Evolutionary conservation across 169 alveolate species (phyloP), one percentile per base, ranked within the genome.

Genomic region (Eimeria falciformis): DNA sequence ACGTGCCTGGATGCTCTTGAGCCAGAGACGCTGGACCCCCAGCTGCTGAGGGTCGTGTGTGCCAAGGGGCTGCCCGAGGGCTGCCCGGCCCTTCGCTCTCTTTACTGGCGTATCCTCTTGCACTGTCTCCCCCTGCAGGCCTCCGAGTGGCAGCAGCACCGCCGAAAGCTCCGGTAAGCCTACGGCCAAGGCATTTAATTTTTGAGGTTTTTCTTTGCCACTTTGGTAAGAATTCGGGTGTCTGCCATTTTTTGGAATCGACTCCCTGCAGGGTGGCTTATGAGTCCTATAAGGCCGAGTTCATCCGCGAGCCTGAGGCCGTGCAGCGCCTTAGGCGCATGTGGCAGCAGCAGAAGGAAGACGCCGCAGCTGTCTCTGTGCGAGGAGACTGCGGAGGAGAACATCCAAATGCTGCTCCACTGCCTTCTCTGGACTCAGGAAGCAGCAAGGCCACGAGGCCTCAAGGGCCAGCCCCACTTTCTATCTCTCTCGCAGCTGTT

Each of bases 221-320:
- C n/a, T n/a, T n/a, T n/a, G n/a, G n/a, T n/a, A n/a, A n/a, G n/a
- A n/a, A n/a, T n/a, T n/a, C n/a, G n/a, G n/a, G n/a, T n/a, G n/a
- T n/a, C n/a, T n/a, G n/a, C n/a, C n/a, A n/a, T n/a, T n/a, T n/a
- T n/a, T n/a, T n/a, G n/a, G n/a, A n/a, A n/a, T n/a, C n/a, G n/a
- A n/a, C n/a, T n/a, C n/a, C n/a, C n/a, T n/a, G n/a, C 93, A 89
- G 93, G 47, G 86, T 25, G 21, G 93, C 90, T 29, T 89, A 89
- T 73, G 89, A 89, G 33, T 53, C 82, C 5, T 77, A 77, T 90
- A 89, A 78, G 73, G 90, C 79, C 12, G 93, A 89, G 23, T 89
- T 89, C 73, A 73, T 89, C 27, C 83, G 83, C 3, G 93, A 89
- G 58, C 93, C 93, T 27, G 93, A 89, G 90, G 78, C 83, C 21